Conservation (phyloP, 2,329 filamentous ascomycete genomes). For the Nemania serpens region DNA sequence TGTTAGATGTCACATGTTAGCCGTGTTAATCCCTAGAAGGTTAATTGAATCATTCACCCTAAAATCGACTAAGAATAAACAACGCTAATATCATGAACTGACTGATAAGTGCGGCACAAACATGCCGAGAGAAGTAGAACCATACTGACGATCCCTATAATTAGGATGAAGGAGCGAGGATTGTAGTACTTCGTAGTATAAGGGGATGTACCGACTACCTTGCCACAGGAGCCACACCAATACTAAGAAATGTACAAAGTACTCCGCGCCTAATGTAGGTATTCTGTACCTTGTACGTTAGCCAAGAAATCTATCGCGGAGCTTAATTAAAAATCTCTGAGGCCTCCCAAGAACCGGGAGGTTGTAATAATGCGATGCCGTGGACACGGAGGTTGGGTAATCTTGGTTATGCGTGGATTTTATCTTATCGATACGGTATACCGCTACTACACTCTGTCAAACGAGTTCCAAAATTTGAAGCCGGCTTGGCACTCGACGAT, state of each 20-base stretch:
- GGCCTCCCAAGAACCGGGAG: conserved; percentile 3
- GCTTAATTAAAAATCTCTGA: conserved; percentile 13
- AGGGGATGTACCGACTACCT: no score
- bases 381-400: not conserved
- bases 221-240: no score
- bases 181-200: not conserved
- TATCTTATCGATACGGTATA: conserved; percentile 3
- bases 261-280: no score
- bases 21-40: no score
- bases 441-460: no score
- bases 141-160: conserved; percentile 11
- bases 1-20: no score
- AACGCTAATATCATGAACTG: conserved; percentile 12
- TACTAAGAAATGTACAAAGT: no score
- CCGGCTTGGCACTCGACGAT: conserved; percentile 3
- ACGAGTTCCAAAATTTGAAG: no score
- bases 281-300: no score
- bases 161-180: not conserved
- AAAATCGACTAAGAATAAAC: no score
- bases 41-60: no score
- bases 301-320: conserved; percentile 10
- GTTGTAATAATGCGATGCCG: not conserved
- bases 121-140: not conserved
- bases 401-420: not conserved
- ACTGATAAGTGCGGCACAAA: conserved; percentile 1